Conservation (phyloP, 2,329 filamentous ascomycete species). For the Trichoderma afroharzianum region DNA sequence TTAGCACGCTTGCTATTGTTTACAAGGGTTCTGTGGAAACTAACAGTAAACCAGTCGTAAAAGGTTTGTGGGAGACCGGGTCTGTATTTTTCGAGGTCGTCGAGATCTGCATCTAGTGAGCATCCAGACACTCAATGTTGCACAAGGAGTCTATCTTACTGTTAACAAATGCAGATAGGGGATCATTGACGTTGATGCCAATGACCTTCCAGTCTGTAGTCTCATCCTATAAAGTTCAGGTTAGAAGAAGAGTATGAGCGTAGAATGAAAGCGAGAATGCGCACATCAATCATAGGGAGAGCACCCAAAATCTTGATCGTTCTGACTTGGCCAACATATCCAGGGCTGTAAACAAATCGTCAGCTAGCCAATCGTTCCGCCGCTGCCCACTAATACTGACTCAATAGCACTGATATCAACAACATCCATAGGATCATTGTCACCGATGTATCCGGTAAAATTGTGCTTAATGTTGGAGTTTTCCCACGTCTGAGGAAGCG, state of each 20-base stretch:
- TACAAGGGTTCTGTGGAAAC: conserved; percentile 1
- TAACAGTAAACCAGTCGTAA: conserved; percentile 39
- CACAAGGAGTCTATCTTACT: conserved; percentile 24
- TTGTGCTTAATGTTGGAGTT: conserved; percentile 38
- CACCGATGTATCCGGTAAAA: conserved; percentile 36
- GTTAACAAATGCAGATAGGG: conserved; percentile 33
- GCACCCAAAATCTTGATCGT: conserved; percentile 41
- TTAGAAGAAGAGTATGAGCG: neutral
- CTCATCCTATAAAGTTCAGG: conserved; percentile 2
- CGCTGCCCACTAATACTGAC: conserved; percentile 15
- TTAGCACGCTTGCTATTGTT: neutral
- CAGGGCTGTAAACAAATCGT: conserved; percentile 19
- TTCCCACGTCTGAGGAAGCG: conserved; percentile 44
- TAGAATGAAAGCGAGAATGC: neutral
- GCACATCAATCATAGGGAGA: conserved; percentile 37
- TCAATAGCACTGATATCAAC: conserved; percentile 37
- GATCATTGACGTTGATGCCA: conserved; percentile 37
- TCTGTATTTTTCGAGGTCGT: conserved; percentile 38
- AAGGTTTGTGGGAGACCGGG: conserved; percentile 34
- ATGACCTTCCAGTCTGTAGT: conserved; percentile 42
- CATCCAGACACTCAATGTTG: too few species aligned
- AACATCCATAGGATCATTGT: conserved; percentile 42
- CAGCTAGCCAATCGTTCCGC: neutral
- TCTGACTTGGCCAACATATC: conserved; percentile 38
- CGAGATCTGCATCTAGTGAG: conserved; percentile 28